Evolutionary conservation across 352 stramenopile species (phyloP), one percentile per base, ranked within the genome.

Genomic region (Globisporangium solare): DNA sequence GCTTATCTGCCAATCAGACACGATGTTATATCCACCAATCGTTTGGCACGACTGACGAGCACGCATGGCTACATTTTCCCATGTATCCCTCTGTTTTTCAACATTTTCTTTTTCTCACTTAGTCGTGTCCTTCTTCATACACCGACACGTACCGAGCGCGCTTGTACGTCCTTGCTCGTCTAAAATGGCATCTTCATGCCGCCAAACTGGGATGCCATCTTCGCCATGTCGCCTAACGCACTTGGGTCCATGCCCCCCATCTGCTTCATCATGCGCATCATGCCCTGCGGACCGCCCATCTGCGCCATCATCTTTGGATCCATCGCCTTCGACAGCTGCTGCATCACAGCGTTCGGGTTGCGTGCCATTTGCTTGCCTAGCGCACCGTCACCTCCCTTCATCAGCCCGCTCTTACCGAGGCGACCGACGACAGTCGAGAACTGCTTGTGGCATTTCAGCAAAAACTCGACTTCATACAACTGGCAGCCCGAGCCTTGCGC

Each of bases 381-480:
- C 15, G 83, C 79, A 3, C 89, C 87, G 31, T 96, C 89, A 7
- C 84, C 86, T 21, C 80, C 81, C 72, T 94, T 95, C 83, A 95
- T 91, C 55, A 99, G 76, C 1, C 92, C 92, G 51, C 82, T 97
- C 74, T 99, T 99, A 48, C 96, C 96, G 91, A 99, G 98, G 67
- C 98, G 97, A 40, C 71, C 87, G 17, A 99, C 92, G 56, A 99
- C 89, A 32, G 81, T 81, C 54, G 95, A 83, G 64, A 98, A 97
- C 68, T 98, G 92, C 69, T 98, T 98, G 79, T 99, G 95, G 40
- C 83, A 91, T 68, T 98, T 95, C 46, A 99, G 77, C 53, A 99
- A 67, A 62, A 97, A 96, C 41, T 97, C 86, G 13, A 96, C 82
- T 63, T 97, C 88, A 51, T 88, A 74, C 18, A 91, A 48, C 58